phyloP scores from a whole-genome alignment of 768 basidiomycete genomes.

The Termitomyces sp. region DNA sequence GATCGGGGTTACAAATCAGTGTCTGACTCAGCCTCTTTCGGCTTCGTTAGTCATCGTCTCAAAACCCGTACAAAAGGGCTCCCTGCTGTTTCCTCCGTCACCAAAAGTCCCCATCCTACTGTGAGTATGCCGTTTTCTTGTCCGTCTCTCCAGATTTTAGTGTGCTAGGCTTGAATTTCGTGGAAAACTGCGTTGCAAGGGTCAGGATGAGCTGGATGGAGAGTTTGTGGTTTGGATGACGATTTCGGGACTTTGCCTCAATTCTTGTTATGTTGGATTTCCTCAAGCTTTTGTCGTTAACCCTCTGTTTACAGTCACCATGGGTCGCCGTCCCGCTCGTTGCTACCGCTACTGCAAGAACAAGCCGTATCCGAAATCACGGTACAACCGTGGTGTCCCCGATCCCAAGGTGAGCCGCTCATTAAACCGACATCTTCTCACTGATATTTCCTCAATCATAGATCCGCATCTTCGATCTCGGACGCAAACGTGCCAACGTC shows the following conservation, averaged over 20 bases:
- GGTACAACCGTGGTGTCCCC: conserved; percentile 99
- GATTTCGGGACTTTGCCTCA: conserved; percentile 5
- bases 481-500: conserved; percentile 92
- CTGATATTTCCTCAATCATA: conserved; percentile 26
- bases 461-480: conserved; percentile 97
- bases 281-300: neutral
- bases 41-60: conserved; percentile 18
- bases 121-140: conserved; percentile 15
- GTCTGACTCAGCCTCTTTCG: conserved; percentile 14
- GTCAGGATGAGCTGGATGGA: conserved; percentile 14
- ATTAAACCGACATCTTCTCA: neutral
- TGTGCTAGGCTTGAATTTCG: neutral
- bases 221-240: conserved; percentile 16
- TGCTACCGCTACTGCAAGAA: conserved; percentile 99
- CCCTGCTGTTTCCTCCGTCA: neutral
- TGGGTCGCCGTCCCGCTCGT: conserved; percentile 97
- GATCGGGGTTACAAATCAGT: neutral
- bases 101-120: conserved; percentile 9
- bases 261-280: neutral
- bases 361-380: conserved; percentile 95
- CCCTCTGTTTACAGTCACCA: conserved; percentile 27
- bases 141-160: neutral
- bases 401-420: conserved; percentile 71
- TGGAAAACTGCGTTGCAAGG: neutral
- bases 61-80: conserved; percentile 18